Conservation (phyloP, 345 rosid species). For the Euphorbia pulcherrima region DNA sequence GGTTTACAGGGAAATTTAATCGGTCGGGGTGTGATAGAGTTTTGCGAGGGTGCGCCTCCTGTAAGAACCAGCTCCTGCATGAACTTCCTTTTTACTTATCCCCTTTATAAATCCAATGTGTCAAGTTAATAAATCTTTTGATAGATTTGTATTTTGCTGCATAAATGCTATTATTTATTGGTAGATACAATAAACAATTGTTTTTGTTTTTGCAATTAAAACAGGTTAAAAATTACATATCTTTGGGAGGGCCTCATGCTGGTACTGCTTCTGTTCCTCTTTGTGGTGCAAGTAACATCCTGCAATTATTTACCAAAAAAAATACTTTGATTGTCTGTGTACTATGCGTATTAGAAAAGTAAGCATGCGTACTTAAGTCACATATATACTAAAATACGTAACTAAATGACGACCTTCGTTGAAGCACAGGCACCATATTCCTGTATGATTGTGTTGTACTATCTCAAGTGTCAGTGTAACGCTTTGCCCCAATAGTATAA, state of each 20-base stretch:
- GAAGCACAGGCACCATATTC: too few species aligned
- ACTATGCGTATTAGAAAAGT: too few species aligned
- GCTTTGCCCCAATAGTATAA: too few species aligned
- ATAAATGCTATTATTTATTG: neutral
- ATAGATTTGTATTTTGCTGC: neutral
- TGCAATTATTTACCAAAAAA: too few species aligned
- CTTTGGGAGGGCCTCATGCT: conserved; percentile 96
- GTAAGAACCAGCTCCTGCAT: conserved; percentile 31
- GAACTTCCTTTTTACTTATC: neutral
- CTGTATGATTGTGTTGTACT: too few species aligned
- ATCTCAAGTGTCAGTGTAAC: too few species aligned
- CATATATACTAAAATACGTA: too few species aligned
- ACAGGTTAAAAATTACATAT: conserved; percentile 77
- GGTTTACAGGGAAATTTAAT: conserved; percentile 78
- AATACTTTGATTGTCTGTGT: too few species aligned
- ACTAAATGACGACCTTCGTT: too few species aligned
- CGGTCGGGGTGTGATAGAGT: conserved; percentile 79
- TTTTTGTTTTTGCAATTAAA: conserved; percentile 13
- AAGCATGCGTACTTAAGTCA: too few species aligned
- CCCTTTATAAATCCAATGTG: neutral
- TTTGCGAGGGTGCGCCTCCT: conserved; percentile 79
- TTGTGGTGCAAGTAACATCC: conserved; percentile 66
- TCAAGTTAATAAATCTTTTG: neutral
- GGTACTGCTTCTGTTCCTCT: conserved; percentile 94
- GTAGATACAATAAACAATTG: neutral